These are phyloP conservation scores for Arachis monticola DNA, from an alignment of 331 rosid species.

Conservation along the genomic window DNA sequence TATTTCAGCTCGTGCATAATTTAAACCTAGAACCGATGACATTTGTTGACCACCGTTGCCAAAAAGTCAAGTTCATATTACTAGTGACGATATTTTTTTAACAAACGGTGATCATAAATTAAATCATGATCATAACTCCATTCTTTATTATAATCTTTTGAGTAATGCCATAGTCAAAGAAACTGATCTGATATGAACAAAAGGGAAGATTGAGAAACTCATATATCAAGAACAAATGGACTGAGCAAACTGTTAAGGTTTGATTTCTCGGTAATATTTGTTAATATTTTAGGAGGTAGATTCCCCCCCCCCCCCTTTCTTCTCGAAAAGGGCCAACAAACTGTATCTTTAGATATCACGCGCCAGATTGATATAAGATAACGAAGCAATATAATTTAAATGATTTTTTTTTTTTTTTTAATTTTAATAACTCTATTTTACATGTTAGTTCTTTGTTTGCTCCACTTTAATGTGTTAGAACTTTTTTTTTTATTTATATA, in stretches of 20 bases:
- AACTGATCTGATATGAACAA: constrained; percentile 15
- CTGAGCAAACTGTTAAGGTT: background rate
- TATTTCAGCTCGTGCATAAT: background rate
- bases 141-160: constrained; percentile 15
- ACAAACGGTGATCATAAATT: constrained; percentile 12
- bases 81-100: background rate
- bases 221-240: constrained; percentile 33
- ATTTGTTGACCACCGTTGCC: constrained; percentile 30
- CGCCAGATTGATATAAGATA: constrained; percentile 17
- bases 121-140: background rate
- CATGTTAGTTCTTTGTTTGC: no score
- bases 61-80: constrained; percentile 27
- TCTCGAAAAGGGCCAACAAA: constrained; percentile 27
- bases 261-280: constrained; percentile 17
- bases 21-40: background rate
- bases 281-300: constrained; percentile 10
- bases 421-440: no score
- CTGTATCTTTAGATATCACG: constrained; percentile 32
- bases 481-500: no score
- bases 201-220: constrained; percentile 31
- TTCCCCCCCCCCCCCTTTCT: no score
- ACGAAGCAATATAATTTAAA: constrained; percentile 9
- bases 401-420: no score
- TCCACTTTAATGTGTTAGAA: no score
- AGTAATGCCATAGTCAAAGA: constrained; percentile 34